Evolutionary conservation across 208 protist genomes (phyloP), one percentile per base, ranked within the genome.

Genomic region (Trypanosoma boissoni): DNA sequence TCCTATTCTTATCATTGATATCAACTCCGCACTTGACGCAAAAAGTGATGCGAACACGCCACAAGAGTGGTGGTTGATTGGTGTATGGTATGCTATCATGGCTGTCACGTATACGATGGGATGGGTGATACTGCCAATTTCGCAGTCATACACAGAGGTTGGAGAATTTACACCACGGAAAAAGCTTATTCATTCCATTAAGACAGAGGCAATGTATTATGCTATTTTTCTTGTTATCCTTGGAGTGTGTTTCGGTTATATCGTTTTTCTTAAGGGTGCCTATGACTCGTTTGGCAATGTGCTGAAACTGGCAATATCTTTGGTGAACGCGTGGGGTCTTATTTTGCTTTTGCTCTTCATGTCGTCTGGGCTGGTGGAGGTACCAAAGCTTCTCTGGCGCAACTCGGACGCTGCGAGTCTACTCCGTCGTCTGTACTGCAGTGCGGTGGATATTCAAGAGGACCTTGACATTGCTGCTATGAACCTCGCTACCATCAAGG

Each of bases 271-370:
- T 31, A 91, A 91, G 39, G 83, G 86, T 32, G 82, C 80, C 8
- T 86, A 86, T 65, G 63, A 56, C 31, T 84, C 80, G 7, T 28
- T 78, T 28, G 37, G 64, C 7, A 73, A 51, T 37, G 80, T 92
- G 16, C 31, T 80, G 32, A 92, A 89, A 55, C 63, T 96, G 24
- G 81, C 63, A 51, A 86, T 93, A 51, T 90, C 86, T 34, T 58
- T 91, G n/a, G 83, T 84, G 27, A 96, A 96, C 69, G 78, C 91
- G 27, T 95, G 87, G 82, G 91, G 91, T 68, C 77, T 96, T 48
- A 64, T 96, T 18, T 78, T 95, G 27, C 56, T 95, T 43, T 82
- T 83, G 1, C 46, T 96, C 14, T 95, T 96, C 49, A 88, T 96
- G 78, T 87, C 86, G 2, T 72, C 80, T 32, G 91, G 91, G 3